phyloP scores from a whole-genome alignment of 2,329 filamentous ascomycete species.

The Orbilia oligospora region DNA sequence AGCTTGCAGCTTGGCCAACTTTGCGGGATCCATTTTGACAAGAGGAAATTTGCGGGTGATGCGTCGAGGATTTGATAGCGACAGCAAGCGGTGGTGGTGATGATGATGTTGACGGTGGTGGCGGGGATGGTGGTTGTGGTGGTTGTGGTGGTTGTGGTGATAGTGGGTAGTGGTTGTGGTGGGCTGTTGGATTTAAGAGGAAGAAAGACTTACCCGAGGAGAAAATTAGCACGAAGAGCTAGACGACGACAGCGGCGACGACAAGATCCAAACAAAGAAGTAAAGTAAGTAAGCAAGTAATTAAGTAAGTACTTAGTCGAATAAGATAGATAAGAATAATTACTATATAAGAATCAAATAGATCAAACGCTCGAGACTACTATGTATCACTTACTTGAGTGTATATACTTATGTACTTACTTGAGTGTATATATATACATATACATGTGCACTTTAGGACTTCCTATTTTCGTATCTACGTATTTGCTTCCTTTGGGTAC shows the following conservation, averaged over 20 bases:
- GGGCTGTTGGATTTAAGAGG: conserved; percentile 11
- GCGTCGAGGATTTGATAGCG: conserved; percentile 63
- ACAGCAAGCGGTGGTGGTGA: conserved; percentile 9
- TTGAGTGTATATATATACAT: no score
- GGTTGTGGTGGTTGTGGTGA: background rate
- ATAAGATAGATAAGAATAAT: no score
- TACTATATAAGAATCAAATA: no score
- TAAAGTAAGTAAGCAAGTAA: no score
- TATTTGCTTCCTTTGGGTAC: background rate
- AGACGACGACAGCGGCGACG: background rate
- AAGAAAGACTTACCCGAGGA: conserved; percentile 1
- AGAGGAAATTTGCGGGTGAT: background rate
- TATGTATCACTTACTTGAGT: no score
- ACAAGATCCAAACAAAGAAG: background rate
- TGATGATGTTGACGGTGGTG: conserved; percentile 2
- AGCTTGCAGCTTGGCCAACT: conserved; percentile 75
- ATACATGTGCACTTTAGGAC: no score
- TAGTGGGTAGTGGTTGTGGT: conserved; percentile 12
- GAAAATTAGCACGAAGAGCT: conserved; percentile 16
- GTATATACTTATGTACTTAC: no score
- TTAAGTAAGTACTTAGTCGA: no score
- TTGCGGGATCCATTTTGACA: conserved; percentile 73
- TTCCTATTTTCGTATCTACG: no score
- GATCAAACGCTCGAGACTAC: no score
- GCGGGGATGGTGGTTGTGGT: conserved; percentile 12